These are phyloP conservation scores for Coniochaeta ligniaria DNA, from an alignment of 2,329 filamentous ascomycete species.

Conservation along the genomic window DNA sequence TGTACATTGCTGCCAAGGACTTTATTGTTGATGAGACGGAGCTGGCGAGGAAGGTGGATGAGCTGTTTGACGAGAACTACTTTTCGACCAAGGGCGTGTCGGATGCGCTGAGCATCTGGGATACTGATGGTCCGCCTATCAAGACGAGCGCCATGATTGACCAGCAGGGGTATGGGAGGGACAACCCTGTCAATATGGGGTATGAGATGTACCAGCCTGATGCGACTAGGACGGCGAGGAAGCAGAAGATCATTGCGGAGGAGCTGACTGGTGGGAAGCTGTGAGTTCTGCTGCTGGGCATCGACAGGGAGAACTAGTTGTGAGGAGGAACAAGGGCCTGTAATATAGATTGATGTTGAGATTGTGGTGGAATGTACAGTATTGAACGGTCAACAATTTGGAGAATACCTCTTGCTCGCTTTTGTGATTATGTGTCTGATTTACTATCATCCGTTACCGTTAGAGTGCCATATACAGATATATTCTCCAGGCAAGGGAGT, in stretches of 20 bases:
- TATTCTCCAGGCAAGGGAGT: too few species aligned
- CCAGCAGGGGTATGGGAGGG: neutral
- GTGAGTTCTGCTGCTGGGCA: constrained; percentile 5
- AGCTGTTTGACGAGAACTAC: constrained; percentile 63
- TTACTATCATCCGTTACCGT: neutral
- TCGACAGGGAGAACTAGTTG: neutral
- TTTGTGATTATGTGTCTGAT: neutral
- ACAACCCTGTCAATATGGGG: neutral
- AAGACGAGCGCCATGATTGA: constrained; percentile 31
- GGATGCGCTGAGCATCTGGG: constrained; percentile 42
- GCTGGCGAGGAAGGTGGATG: constrained; percentile 65
- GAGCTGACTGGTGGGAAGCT: constrained; percentile 54
- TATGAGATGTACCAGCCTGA: constrained; percentile 22
- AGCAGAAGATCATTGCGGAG: constrained; percentile 47
- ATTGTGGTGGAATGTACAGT: constrained; percentile 8
- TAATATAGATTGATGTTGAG: constrained; percentile 7
- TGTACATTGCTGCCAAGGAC: constrained; percentile 80
- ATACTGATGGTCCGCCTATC: constrained; percentile 35
- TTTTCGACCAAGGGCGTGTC: constrained; percentile 31
- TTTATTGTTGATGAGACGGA: constrained; percentile 83
- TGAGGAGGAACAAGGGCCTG: constrained; percentile 6
- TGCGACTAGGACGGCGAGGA: constrained; percentile 27
- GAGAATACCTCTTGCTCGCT: neutral
- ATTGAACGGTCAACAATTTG: neutral
- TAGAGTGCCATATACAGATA: neutral